Evolutionary conservation across 176 grass and related monocot genomes (phyloP).

Genomic region (Hsuehochloa calcarea): DNA sequence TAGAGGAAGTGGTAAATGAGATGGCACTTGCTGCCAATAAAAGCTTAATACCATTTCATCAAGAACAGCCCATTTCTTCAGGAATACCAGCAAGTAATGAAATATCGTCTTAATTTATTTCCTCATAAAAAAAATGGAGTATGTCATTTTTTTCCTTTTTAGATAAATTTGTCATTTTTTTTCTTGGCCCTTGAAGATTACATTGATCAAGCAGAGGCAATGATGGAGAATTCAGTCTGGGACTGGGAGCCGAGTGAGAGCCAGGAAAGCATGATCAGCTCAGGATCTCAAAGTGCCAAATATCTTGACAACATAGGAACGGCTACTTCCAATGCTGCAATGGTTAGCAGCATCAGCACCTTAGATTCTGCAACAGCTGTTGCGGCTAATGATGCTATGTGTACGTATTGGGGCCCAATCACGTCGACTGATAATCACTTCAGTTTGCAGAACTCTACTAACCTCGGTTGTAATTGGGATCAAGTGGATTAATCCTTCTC

Average conservation of each 20-base stretch:
- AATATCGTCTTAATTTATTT: no score
- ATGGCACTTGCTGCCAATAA: not conserved
- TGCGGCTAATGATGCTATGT: slow-evolving; percentile 13
- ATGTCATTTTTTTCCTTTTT: not conserved
- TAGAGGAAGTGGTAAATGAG: slow-evolving; percentile 30
- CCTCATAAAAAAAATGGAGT: not conserved
- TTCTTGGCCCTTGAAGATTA: not conserved
- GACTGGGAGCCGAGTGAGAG: slow-evolving; percentile 15
- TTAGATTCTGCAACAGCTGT: slow-evolving; percentile 15
- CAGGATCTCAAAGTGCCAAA: slow-evolving; percentile 18
- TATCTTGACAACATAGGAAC: slow-evolving; percentile 31
- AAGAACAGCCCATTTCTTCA: slow-evolving; percentile 10
- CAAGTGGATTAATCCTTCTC: slow-evolving; percentile 15
- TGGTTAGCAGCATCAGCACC: not conserved
- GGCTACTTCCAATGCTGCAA: slow-evolving; percentile 22
- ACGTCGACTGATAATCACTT: not conserved
- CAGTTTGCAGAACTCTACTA: slow-evolving; percentile 27
- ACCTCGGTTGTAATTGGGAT: slow-evolving; percentile 25
- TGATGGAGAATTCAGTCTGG: not conserved
- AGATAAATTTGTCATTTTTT: not conserved
- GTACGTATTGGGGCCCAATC: slow-evolving; percentile 19
- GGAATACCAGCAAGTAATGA: slow-evolving; percentile 7
- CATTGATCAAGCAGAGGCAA: not conserved
- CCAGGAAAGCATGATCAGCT: slow-evolving; percentile 48
- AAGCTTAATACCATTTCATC: not conserved